A percentile compares a stretch with the other conserved stretches of the same genome.
These are phyloP conservation scores for Amanita pallidorosea DNA, from an alignment of 768 basidiomycete genomes.

Conservation along the genomic window DNA sequence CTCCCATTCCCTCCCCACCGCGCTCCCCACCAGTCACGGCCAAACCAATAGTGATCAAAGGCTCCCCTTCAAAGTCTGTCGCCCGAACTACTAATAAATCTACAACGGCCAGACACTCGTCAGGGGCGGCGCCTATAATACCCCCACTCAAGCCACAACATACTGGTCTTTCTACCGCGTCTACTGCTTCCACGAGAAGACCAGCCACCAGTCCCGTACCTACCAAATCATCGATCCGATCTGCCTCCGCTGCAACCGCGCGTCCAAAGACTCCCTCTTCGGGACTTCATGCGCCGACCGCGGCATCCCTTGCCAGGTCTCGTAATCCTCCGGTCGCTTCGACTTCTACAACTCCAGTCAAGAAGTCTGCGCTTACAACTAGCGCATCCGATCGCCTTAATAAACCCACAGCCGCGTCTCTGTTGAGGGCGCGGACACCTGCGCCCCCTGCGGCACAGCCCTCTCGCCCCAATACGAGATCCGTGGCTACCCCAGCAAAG, in stretches of 20 bases:
- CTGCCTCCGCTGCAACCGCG: conserved; percentile 23
- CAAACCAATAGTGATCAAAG: not conserved
- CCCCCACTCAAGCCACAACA: conserved; percentile 23
- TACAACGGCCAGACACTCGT: not conserved
- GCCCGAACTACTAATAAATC: conserved; percentile 7
- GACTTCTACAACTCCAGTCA: conserved; percentile 33
- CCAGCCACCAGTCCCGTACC: conserved; percentile 13
- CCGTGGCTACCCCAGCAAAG: conserved; percentile 16
- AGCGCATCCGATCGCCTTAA: conserved; percentile 56
- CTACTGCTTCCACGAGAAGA: conserved; percentile 17
- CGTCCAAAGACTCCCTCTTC: conserved; percentile 55
- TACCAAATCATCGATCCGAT: conserved; percentile 21
- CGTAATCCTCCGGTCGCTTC: conserved; percentile 36
- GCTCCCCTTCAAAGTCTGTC: conserved; percentile 7
- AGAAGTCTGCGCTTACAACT: conserved; percentile 44
- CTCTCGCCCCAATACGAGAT: conserved; percentile 13
- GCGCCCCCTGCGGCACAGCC: conserved; percentile 21
- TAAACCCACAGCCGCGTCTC: conserved; percentile 75
- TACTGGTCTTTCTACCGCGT: conserved; percentile 29
- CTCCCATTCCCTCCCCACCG: conserved; percentile 12
- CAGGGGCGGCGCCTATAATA: conserved; percentile 7
- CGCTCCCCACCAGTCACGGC: not conserved
- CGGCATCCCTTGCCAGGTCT: conserved; percentile 65
- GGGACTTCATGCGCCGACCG: conserved; percentile 73
- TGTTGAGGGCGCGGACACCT: conserved; percentile 44